A percentile compares a stretch with the other conserved stretches of the same genome.
These are phyloP conservation scores for Xylaria sp. DNA, from an alignment of 2,329 filamentous ascomycete genomes.

Conservation along the genomic window DNA sequence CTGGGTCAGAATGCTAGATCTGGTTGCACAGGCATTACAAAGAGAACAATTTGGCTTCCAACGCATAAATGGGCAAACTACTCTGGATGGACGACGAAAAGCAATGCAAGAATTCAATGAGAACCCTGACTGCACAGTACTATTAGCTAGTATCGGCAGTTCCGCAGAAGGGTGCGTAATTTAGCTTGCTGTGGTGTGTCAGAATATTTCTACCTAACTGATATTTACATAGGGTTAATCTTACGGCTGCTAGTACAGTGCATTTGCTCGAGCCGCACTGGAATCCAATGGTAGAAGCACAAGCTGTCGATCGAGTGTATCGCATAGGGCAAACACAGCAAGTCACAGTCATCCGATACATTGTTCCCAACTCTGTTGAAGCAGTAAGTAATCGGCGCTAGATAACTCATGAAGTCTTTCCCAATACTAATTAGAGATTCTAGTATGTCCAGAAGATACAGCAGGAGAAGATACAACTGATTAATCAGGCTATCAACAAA, in stretches of 20 bases:
- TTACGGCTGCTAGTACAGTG: slow-evolving; percentile 59
- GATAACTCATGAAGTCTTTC: too few relatives aligned
- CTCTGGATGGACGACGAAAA: slow-evolving; percentile 22
- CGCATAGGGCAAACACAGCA: slow-evolving; percentile 57
- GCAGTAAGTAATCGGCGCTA: slow-evolving; percentile 2
- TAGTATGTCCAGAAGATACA: slow-evolving; percentile 20
- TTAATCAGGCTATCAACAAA: neutral
- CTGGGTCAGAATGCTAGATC: slow-evolving; percentile 48
- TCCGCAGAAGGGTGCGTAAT: slow-evolving; percentile 46
- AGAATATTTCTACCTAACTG: neutral
- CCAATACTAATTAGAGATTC: neutral
- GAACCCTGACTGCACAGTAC: slow-evolving; percentile 40
- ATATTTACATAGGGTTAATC: slow-evolving; percentile 53
- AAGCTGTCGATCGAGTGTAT: slow-evolving; percentile 61
- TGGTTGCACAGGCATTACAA: slow-evolving; percentile 38
- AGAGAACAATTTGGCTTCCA: slow-evolving; percentile 21
- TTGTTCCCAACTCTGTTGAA: slow-evolving; percentile 45
- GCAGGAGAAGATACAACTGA: neutral
- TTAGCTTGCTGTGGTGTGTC: neutral
- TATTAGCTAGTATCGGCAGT: slow-evolving; percentile 49
- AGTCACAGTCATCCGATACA: slow-evolving; percentile 59
- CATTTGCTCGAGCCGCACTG: slow-evolving; percentile 65
- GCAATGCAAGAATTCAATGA: slow-evolving; percentile 40
- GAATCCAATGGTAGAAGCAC: slow-evolving; percentile 64
- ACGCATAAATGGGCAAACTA: slow-evolving; percentile 45